Evolutionary conservation across 495 filamentous ascomycete species (phyloP).

Genomic region (Neurospora sp.): DNA sequence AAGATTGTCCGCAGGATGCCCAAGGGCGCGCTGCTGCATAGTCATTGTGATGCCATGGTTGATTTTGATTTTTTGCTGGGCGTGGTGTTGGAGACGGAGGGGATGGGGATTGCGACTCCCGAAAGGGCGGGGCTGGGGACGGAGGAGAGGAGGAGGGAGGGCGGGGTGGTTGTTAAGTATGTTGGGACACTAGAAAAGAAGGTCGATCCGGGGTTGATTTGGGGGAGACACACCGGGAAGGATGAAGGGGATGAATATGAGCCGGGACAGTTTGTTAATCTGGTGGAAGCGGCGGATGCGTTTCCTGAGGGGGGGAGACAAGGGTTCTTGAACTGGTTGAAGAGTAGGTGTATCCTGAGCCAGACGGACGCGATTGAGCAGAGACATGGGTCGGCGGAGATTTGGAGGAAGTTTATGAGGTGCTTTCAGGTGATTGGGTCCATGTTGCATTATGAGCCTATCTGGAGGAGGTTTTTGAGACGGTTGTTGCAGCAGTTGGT

Average conservation of each 20-base stretch:
- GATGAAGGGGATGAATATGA: constrained; percentile 35
- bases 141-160: constrained; percentile 35
- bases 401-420: constrained; percentile 68
- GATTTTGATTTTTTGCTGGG: constrained; percentile 70
- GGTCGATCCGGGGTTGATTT: background rate
- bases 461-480: constrained; percentile 66
- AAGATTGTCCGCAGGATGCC: constrained; percentile 77
- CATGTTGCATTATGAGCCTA: constrained; percentile 82
- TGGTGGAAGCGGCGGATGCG: constrained; percentile 54
- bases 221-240: background rate
- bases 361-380: constrained; percentile 65
- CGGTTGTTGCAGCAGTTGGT: constrained; percentile 56
- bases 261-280: constrained; percentile 40
- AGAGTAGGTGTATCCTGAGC: constrained; percentile 56
- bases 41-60: constrained; percentile 83
- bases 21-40: constrained; percentile 82
- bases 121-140: constrained; percentile 39
- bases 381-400: constrained; percentile 65
- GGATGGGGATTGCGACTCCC: constrained; percentile 57
- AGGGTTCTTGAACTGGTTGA: constrained; percentile 75
- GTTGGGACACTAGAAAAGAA: background rate
- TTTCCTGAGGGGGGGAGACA: constrained; percentile 61
- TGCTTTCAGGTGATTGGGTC: constrained; percentile 61
- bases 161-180: constrained; percentile 21
- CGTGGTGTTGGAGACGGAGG: constrained; percentile 58